Percentiles rank a stretch among this genome's conserved stretches.
Evolutionary conservation across 306 rosid genomes (phyloP).

Genomic region (Malus sylvestris): DNA sequence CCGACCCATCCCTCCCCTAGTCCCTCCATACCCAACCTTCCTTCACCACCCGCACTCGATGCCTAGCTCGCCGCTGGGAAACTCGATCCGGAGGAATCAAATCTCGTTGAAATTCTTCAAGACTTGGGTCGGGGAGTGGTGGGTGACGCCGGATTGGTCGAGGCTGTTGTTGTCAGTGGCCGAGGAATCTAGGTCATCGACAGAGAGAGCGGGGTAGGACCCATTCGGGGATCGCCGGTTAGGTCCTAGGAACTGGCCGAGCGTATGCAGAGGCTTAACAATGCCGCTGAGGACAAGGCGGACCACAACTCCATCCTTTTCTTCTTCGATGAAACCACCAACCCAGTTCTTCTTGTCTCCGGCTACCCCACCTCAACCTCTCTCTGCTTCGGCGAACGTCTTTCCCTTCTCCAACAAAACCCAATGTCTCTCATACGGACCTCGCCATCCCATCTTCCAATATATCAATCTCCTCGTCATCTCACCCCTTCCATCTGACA

Average conservation of each 20-base stretch:
- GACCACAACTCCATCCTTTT: no score
- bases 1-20: no score
- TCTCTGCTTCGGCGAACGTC: no score
- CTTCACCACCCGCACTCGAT: conserved; percentile 26
- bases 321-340: no score
- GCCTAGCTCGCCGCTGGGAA: conserved; percentile 90
- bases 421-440: no score
- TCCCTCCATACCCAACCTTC: no score
- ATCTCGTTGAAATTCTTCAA: conserved; percentile 84
- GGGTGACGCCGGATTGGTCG: conserved; percentile 77
- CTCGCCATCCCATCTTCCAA: no score
- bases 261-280: conserved; percentile 34
- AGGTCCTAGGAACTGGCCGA: conserved; percentile 70
- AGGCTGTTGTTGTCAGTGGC: conserved; percentile 41
- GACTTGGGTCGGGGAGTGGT: conserved; percentile 94
- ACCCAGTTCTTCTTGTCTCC: no score
- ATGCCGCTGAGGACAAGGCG: conserved; percentile 22
- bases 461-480: no score
- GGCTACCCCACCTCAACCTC: no score
- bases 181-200: conserved; percentile 26
- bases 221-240: conserved; percentile 25
- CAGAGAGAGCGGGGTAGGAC: conserved; percentile 42
- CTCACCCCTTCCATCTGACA: no score
- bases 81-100: conserved; percentile 84
- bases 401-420: no score